phyloP scores from a whole-genome alignment of 768 basidiomycete species.

The Phlegmacium glaucopus region DNA sequence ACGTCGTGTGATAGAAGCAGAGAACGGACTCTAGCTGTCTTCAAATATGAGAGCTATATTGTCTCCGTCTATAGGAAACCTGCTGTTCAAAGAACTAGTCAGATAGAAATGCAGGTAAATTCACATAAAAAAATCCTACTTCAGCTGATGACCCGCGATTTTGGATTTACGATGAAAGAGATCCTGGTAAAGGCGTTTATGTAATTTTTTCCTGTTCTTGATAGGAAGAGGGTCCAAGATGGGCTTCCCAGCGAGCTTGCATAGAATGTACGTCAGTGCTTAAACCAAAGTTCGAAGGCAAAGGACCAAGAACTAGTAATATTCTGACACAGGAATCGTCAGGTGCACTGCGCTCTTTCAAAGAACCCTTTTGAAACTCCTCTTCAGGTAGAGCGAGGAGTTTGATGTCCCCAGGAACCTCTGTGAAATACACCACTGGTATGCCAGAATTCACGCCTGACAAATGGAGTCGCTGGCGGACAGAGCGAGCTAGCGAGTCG shows the following conservation, averaged over 20 bases:
- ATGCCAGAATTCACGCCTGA: conserved; percentile 63
- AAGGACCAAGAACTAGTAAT: no score
- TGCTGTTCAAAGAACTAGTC: conserved; percentile 44
- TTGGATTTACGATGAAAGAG: conserved; percentile 70
- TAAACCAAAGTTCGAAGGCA: no score
- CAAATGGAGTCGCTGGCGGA: conserved; percentile 71
- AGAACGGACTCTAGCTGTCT: conserved; percentile 78
- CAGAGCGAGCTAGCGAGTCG: conserved; percentile 91
- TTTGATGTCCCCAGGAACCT: conserved; percentile 86
- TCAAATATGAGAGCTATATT: conserved; percentile 86
- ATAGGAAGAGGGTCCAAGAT: no score
- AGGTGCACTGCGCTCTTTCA: no score
- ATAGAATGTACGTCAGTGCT: no score
- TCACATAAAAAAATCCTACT: conserved; percentile 18
- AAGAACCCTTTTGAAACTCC: conserved; percentile 89
- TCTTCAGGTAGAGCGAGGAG: conserved; percentile 88
- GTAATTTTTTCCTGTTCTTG: no score
- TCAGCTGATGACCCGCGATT: conserved; percentile 50
- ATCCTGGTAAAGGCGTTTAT: no score
- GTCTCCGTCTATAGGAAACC: conserved; percentile 75
- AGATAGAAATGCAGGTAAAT: neutral
- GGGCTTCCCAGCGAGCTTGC: no score
- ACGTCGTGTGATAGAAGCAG: conserved; percentile 79
- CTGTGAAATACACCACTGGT: conserved; percentile 94
- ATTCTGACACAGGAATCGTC: no score